Conservation (phyloP, 805 yeast genomes). For the Metahyphopichia silvanorum region DNA sequence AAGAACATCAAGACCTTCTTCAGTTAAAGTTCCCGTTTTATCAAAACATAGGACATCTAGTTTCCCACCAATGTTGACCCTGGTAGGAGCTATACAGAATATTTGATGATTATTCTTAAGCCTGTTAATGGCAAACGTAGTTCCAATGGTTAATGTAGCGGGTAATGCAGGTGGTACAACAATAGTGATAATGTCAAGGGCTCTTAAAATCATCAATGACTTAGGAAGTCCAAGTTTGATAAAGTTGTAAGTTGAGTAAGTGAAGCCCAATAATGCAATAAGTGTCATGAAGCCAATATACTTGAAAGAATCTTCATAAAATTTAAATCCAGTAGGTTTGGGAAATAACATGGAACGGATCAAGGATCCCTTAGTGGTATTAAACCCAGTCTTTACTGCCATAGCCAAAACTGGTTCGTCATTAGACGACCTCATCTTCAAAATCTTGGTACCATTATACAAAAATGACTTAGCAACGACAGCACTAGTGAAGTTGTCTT, state of each 20-base stretch:
- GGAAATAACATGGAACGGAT: constrained; percentile 97
- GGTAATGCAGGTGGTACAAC: constrained; percentile 99
- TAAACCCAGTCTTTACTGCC: constrained; percentile 87
- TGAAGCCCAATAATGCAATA: constrained; percentile 82
- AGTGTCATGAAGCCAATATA: constrained; percentile 93
- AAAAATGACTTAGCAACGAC: constrained; percentile 71
- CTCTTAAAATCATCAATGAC: constrained; percentile 74
- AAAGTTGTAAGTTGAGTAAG: constrained; percentile 79
- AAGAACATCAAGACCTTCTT: constrained; percentile 90
- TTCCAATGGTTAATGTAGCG: constrained; percentile 94
- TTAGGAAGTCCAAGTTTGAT: constrained; percentile 69
- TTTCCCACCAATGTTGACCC: constrained; percentile 96
- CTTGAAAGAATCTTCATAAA: constrained; percentile 90
- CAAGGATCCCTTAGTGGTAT: constrained; percentile 92
- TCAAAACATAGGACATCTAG: constrained; percentile 89
- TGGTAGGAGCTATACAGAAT: constrained; percentile 90
- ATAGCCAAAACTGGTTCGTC: constrained; percentile 82
- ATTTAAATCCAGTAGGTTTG: constrained; percentile 88
- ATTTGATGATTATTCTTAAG: constrained; percentile 59
- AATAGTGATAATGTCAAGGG: constrained; percentile 89
- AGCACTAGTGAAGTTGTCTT: constrained; percentile 61
- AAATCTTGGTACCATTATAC: constrained; percentile 85
- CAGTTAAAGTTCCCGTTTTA: constrained; percentile 96
- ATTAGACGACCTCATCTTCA: constrained; percentile 72
- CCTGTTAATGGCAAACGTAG: constrained; percentile 84